Percentiles rank a stretch among this genome's conserved stretches.
Conservation (phyloP, 768 basidiomycete species). For the Tylopilus balloui region DNA sequence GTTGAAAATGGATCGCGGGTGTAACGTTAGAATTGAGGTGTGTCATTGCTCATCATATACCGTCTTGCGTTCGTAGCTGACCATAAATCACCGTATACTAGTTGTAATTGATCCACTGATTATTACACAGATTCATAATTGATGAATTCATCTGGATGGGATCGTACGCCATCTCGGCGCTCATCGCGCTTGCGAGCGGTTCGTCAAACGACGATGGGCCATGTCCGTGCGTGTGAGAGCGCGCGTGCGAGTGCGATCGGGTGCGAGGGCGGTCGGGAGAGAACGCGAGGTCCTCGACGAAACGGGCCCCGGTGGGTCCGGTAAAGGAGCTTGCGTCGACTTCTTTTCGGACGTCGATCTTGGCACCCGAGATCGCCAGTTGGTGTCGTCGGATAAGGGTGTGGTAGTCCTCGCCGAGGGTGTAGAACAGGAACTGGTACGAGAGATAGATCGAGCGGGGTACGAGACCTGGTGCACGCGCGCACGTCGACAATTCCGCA, state of each 20-base stretch:
- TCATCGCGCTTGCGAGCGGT: constrained; percentile 70
- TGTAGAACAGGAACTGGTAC: constrained; percentile 80
- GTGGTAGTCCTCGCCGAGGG: constrained; percentile 73
- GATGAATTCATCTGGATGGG: too few relatives aligned
- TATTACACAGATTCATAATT: too few relatives aligned
- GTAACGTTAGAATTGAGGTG: too few relatives aligned
- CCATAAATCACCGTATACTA: too few relatives aligned
- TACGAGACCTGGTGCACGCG: constrained; percentile 52
- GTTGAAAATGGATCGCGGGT: too few relatives aligned
- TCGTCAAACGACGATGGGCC: constrained; percentile 59
- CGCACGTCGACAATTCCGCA: constrained; percentile 78
- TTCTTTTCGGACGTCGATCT: constrained; percentile 68
- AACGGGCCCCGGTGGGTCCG: constrained; percentile 19
- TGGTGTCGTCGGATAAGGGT: constrained; percentile 63
- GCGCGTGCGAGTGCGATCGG: constrained; percentile 4
- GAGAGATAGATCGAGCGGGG: constrained; percentile 78
- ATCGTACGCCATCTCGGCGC: constrained; percentile 54
- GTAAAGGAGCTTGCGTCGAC: constrained; percentile 61
- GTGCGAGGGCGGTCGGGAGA: constrained; percentile 3
- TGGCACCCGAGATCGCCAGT: constrained; percentile 50
- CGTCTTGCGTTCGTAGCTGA: too few relatives aligned
- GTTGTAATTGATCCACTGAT: too few relatives aligned
- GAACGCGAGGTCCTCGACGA: constrained; percentile 20
- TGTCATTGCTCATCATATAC: too few relatives aligned
- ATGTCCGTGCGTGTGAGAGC: constrained; percentile 30